phyloP scores from a whole-genome alignment of 2,329 filamentous ascomycete genomes.

The Fusarium goolgardi region DNA sequence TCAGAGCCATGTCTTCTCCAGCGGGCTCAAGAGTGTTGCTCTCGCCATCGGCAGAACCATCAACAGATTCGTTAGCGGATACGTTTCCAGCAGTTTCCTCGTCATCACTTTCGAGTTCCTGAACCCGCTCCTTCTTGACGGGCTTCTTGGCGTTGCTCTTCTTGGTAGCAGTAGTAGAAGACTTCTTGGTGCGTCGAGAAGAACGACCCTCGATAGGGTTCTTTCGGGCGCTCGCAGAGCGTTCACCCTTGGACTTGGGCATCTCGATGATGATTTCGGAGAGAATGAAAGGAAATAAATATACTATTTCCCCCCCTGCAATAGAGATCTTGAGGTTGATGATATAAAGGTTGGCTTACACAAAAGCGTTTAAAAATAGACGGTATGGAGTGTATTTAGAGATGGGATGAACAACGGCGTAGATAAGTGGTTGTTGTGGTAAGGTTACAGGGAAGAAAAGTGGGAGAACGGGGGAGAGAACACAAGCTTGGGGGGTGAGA shows the following conservation, averaged over 20 bases:
- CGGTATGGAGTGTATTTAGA: slow-evolving; percentile 15
- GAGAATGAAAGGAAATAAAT: not conserved
- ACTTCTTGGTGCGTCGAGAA: not conserved
- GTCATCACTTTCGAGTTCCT: slow-evolving; percentile 1
- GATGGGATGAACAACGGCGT: not conserved
- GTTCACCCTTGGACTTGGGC: not conserved
- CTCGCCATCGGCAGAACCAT: not conserved
- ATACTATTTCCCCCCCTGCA: not conserved
- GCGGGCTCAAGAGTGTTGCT: not conserved
- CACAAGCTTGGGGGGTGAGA: not conserved
- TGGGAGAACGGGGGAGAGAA: slow-evolving; percentile 6
- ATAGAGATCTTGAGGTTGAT: not conserved
- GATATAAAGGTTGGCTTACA: slow-evolving; percentile 14
- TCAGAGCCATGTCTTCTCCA: not conserved
- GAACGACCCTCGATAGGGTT: not conserved
- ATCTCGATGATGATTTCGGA: not conserved
- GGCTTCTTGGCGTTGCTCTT: slow-evolving; percentile 49
- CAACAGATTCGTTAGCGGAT: not conserved
- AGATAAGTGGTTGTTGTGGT: slow-evolving; percentile 20
- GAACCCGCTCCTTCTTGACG: not conserved
- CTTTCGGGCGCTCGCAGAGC: not conserved
- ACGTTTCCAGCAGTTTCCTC: slow-evolving; percentile 3
- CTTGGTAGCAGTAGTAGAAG: not conserved
- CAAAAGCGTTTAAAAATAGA: not conserved
- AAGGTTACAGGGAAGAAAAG: slow-evolving; percentile 12